Percentiles rank a stretch among this genome's conserved stretches.
Evolutionary conservation across 768 basidiomycete genomes (phyloP).

Genomic region (Rhodotorula toruloides): DNA sequence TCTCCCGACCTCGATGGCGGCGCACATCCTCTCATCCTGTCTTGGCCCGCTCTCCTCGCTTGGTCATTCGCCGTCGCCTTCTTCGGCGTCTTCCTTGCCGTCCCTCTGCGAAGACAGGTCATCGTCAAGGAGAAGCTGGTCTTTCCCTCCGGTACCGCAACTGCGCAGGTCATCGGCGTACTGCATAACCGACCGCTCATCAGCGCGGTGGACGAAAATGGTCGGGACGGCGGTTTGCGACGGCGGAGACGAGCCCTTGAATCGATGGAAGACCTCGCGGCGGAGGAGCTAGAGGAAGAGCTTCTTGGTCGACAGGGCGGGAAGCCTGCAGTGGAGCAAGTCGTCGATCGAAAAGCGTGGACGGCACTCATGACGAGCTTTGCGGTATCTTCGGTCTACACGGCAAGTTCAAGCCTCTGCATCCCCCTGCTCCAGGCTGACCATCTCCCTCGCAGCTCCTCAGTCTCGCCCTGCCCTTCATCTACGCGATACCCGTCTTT

Average conservation of each 20-base stretch:
- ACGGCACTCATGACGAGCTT: constrained; percentile 72
- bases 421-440: constrained; percentile 9
- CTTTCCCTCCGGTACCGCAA: constrained; percentile 93
- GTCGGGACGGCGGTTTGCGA: constrained; percentile 13
- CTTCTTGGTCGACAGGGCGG: constrained; percentile 32
- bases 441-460: constrained; percentile 55
- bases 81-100: constrained; percentile 97
- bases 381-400: constrained; percentile 63
- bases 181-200: constrained; percentile 56
- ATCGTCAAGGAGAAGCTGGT: constrained; percentile 89
- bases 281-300: constrained; percentile 6
- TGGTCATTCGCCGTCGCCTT: constrained; percentile 92
- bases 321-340: constrained; percentile 45
- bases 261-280: background rate
- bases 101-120: constrained; percentile 92
- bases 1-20: constrained; percentile 64
- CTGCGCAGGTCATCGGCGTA: constrained; percentile 87
- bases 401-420: constrained; percentile 54
- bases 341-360: constrained; percentile 64
- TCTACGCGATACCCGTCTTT: constrained; percentile 74
- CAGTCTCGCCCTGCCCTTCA: constrained; percentile 81
- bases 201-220: constrained; percentile 8
- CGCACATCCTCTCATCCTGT: constrained; percentile 64
- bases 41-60: constrained; percentile 65
- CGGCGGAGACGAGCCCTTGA: background rate